These are phyloP conservation scores for Corynespora cassiicola DNA, from an alignment of 2,329 filamentous ascomycete species.

Conservation along the genomic window DNA sequence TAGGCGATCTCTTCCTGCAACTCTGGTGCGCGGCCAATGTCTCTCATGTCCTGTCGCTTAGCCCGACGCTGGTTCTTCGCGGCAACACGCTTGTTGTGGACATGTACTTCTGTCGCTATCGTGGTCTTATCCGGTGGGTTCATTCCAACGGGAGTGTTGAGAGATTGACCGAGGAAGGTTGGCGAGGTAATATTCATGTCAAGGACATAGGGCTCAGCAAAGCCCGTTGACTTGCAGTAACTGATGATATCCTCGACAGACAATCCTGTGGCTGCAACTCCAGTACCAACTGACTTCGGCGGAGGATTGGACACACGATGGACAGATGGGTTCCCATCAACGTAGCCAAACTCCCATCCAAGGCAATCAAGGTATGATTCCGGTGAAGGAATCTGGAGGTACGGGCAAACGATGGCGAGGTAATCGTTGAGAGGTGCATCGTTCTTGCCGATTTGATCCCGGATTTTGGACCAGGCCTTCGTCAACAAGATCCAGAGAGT, in stretches of 20 bases:
- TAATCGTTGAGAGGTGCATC: slow-evolving; percentile 57
- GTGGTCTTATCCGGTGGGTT: slow-evolving; percentile 1
- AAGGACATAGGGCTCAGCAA: slow-evolving; percentile 20
- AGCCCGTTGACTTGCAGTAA: slow-evolving; percentile 31
- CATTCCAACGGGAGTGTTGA: slow-evolving; percentile 2
- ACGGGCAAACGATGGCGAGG: slow-evolving; percentile 52
- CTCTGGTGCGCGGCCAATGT: slow-evolving; percentile 4
- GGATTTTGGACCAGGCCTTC: slow-evolving; percentile 62
- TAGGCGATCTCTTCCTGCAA: slow-evolving; percentile 14
- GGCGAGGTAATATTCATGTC: slow-evolving; percentile 13
- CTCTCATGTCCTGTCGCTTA: slow-evolving; percentile 15
- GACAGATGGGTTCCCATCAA: slow-evolving; percentile 25
- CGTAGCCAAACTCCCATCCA: slow-evolving; percentile 53
- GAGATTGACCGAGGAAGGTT: slow-evolving; percentile 23
- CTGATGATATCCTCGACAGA: slow-evolving; percentile 44
- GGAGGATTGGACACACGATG: slow-evolving; percentile 18
- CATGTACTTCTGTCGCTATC: slow-evolving; percentile 2
- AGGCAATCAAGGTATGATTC: slow-evolving; percentile 53
- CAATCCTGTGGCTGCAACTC: slow-evolving; percentile 29
- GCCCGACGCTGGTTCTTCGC: slow-evolving; percentile 20
- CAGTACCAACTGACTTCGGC: slow-evolving; percentile 16
- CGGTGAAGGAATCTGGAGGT: slow-evolving; percentile 56
- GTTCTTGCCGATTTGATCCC: slow-evolving; percentile 57
- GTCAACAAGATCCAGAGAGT: slow-evolving; percentile 61
- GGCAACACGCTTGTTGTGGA: slow-evolving; percentile 11